Evolutionary conservation across 2,329 filamentous ascomycete genomes (phyloP), one percentile per base, ranked within the genome.

Genomic region (Plenodomus tracheiphilus): DNA sequence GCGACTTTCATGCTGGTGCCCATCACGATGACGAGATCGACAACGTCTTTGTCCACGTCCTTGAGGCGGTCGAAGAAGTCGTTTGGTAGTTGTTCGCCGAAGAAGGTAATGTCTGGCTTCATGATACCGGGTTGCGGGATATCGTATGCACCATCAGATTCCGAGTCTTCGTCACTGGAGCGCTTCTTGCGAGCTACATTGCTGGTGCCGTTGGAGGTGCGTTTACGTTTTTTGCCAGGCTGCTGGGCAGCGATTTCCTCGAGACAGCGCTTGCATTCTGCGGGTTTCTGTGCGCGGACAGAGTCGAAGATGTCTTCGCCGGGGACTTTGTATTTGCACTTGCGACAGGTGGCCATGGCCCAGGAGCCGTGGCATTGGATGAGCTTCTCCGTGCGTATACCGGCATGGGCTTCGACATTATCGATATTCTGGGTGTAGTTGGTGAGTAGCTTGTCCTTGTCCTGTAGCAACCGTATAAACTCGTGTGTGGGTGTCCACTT

Each of bases 341-440:
- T 86, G 39, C 94, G 83, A 72, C 94, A 99, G 2, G 86, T 89
- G 18, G 94, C 94, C 0, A 88, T 95, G 37, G 92, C 92, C 76
- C 97, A 97, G 6, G 91, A 96, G 52, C 94, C 94, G 69, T 99
- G 94, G 70, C 94, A 97, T 74, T 99, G 93, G 21, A 99, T 87
- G 16, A 97, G 81, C 67, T 94, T 96, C 28, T 89, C 86, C 1
- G 84, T 81, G 18, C 79, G 75, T 51, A 99, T 89, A 18, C 94
- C 94, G 0, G 93, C 93, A 64, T 89, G 86, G 53, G 86, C 83
- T 72, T 99, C 93, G 43, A 97, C 85, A 62, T 97, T 97, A 77
- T 99, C 94, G 66, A 99, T 97, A 72, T 99, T 99, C 71, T 99
- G 94, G 0, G 94, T 96, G 77, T 97, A 99, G 75, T 97, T 97